Conservation (phyloP, 2,329 filamentous ascomycete genomes). For the Davidsoniella neocaledoniae region DNA sequence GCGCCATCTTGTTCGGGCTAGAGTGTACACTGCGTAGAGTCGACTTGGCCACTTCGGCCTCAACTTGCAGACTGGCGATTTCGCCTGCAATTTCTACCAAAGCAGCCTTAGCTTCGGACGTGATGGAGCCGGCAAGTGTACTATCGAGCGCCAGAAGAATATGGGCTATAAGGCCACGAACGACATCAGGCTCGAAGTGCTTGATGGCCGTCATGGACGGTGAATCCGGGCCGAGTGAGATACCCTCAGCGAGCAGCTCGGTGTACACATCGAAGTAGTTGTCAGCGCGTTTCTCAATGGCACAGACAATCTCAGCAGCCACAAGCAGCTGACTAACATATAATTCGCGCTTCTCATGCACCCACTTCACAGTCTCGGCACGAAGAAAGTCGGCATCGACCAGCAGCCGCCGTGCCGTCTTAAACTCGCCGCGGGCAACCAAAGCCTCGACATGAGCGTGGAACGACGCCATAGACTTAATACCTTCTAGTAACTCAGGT, state of each 20-base stretch:
- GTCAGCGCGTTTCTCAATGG: conserved; percentile 5
- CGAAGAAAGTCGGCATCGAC: conserved; percentile 4
- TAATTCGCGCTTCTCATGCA: neutral
- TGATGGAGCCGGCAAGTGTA: conserved; percentile 23
- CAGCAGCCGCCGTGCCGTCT: neutral
- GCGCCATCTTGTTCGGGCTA: conserved; percentile 49
- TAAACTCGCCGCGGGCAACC: conserved; percentile 1
- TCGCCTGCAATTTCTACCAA: conserved; percentile 18
- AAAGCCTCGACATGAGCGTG: conserved; percentile 18
- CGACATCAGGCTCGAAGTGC: conserved; percentile 38
- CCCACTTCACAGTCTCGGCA: neutral
- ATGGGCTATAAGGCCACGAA: conserved; percentile 25
- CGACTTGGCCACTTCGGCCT: conserved; percentile 25
- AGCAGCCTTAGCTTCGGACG: conserved; percentile 15
- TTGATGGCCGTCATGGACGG: conserved; percentile 41
- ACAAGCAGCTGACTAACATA: conserved; percentile 7
- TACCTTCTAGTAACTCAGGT: conserved; percentile 45
- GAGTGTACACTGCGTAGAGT: conserved; percentile 42
- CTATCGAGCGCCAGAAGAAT: conserved; percentile 23
- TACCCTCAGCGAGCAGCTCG: conserved; percentile 39
- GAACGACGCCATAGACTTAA: conserved; percentile 56
- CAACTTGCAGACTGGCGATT: conserved; percentile 20
- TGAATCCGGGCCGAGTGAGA: conserved; percentile 33
- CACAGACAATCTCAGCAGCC: conserved; percentile 6
- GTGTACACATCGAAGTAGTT: conserved; percentile 29